Conservation (phyloP, 306 rosid genomes). For the Prunus campanulata region DNA sequence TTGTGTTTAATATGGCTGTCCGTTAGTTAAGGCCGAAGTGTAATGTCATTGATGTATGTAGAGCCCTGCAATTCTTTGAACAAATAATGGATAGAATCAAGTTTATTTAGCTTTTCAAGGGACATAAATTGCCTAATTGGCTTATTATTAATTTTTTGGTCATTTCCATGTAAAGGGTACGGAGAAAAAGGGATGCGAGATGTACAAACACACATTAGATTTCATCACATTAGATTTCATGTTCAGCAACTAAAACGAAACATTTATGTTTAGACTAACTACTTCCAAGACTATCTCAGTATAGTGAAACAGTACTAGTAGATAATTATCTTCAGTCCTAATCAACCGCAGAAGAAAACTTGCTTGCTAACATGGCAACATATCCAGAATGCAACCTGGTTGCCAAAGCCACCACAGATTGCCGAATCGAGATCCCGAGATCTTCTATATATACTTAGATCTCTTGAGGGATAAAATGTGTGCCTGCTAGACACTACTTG, state of each 20-base stretch:
- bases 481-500: background rate
- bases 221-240: background rate
- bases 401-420: background rate
- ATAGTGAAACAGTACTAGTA: background rate
- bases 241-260: background rate
- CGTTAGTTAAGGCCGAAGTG: too few relatives aligned
- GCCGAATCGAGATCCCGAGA: background rate
- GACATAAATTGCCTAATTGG: background rate
- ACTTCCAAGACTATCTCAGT: too few relatives aligned
- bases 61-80: background rate
- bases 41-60: background rate
- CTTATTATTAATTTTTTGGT: background rate
- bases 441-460: background rate
- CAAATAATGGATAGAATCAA: background rate
- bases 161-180: background rate
- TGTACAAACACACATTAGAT: background rate
- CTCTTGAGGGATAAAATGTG: background rate
- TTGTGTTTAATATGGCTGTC: background rate
- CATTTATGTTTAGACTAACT: too few relatives aligned
- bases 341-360: background rate
- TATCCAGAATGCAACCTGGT: background rate
- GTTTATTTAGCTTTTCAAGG: background rate
- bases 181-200: background rate
- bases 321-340: background rate
- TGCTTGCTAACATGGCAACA: background rate